Evolutionary conservation across 208 protist species (phyloP), one percentile per base, ranked within the genome.

Genomic region (Crithidia mellificae): DNA sequence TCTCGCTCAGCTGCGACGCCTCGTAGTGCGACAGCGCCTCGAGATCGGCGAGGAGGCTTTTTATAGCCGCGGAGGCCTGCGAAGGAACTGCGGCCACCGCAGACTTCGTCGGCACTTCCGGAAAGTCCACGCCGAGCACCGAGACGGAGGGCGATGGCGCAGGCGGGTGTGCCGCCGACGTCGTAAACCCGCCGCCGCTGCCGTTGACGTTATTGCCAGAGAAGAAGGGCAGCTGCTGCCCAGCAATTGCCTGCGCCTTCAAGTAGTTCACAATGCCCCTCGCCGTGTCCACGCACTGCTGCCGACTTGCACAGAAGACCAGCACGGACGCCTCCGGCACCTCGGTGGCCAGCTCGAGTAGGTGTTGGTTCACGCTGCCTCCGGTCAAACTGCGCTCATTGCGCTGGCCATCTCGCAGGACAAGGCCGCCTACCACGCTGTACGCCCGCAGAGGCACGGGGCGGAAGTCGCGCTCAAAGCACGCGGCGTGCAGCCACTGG

Each of bases 301-400:
- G 77, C 17, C 91, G 83, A 22, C 83, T 92, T 0, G 87, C 76
- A 61, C 93, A 97, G 67, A 97, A 97, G 24, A 97, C 62, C 7
- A 97, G 80, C 47, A 92, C 85, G 0, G 83, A 91, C 44, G 66
- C 73, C 29, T 82, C 82, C 19, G 74, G 41, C 38, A 87, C 36
- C 72, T 96, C 88, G 19, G 81, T 91, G 24, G 81, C 86, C 36
- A 96, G 74, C 61, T 84, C 68, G 7, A 85, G 6, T 15, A 96
- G 70, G 39, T 78, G 69, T 38, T 88, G 75, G 24, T 43, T 44
- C 50, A 78, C 80, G 24, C 53, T 73, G 50, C 47, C 56, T 27
- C 54, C 63, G 36, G 74, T 69, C 14, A 88, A 46, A 63, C 70
- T 89, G 41, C 85, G 81, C 53, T 78, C 69, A 47, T 76, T 81